Base-by-base conservation (phyloP, 1,284 basidiomycete species). In the Trametes hirsuta region DNA sequence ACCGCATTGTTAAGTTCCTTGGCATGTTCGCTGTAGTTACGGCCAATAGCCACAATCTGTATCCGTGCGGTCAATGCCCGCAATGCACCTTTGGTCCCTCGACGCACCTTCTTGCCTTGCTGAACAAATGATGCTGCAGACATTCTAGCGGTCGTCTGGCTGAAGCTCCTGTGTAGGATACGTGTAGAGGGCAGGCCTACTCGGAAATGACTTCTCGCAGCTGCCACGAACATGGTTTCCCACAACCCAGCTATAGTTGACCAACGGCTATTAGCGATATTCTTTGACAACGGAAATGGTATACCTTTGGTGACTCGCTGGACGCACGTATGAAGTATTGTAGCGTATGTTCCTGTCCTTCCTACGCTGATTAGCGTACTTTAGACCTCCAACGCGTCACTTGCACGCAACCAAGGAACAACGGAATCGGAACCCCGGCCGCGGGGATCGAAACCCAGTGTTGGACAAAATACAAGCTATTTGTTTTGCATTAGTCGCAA, bases 1-100 rank as follows among this genome's bases (percentile, higher is more conserved):
- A 91, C 80, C 6, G 91, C 82, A 74, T 98, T 98, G 72, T 90
- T 90, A 50, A 98, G 85, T 75, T 98, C 96, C 76, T 94, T 95
- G 72, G 91, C 90, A 71, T 97, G 95, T 52, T 93, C 93, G 15
- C 81, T 83, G 71, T 91, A 93, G 75, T 93, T 92, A 61, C 92
- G 83, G 47, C 94, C 94, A 64, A 96, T 96, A 48, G 94, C 95
- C 40, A 97, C 88, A 68, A 96, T 95, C 90, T 94, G 60, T 44
- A 22, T 24, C 44, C 36, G 22, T 11, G 48, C 5, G 39, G 46
- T 47, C 46, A 18, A 6, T 6, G 6, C 9, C 5, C 30, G 3
- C 9, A 9, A 15, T 18, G 15, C 25, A 6, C 14, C 25, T 30
- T n/a, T 8, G 30, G 39, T 47, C 30, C 30, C 15, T 22, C 15